phyloP scores from a whole-genome alignment of 2,329 filamentous ascomycete genomes.

The Stagonosporopsis chrysanthemi region DNA sequence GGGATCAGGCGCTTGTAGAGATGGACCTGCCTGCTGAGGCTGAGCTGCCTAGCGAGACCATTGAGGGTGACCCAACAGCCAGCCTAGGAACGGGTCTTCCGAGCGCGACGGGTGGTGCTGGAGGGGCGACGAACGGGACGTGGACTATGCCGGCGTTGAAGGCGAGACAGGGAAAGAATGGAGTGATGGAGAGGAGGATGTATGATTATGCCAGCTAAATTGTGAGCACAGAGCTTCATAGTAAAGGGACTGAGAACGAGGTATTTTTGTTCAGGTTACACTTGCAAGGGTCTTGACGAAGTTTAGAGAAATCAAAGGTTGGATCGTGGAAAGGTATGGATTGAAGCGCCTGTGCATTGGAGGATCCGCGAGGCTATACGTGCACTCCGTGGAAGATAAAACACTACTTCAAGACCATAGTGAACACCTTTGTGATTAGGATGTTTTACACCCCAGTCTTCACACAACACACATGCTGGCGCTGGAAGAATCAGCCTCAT shows the following conservation, averaged over 20 bases:
- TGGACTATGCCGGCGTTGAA: slow-evolving; percentile 12
- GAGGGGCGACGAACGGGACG: slow-evolving; percentile 10
- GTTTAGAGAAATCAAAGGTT: neutral
- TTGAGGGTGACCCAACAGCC: slow-evolving; percentile 12
- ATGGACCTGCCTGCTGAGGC: slow-evolving; percentile 10
- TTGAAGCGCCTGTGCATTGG: neutral
- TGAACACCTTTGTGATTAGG: too few species aligned
- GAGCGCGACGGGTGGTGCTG: slow-evolving; percentile 12
- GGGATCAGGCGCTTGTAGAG: slow-evolving; percentile 11
- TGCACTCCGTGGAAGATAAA: too few species aligned
- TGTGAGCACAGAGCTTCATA: neutral
- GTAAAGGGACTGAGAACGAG: neutral
- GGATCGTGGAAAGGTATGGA: neutral
- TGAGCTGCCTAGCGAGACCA: slow-evolving; percentile 1
- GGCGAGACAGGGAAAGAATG: neutral
- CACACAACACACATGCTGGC: too few species aligned
- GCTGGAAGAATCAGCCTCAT: too few species aligned
- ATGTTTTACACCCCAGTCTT: too few species aligned
- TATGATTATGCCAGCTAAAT: slow-evolving; percentile 15
- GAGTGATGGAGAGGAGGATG: slow-evolving; percentile 13
- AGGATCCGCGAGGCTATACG: too few species aligned
- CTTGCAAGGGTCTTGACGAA: neutral
- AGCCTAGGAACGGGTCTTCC: slow-evolving; percentile 15
- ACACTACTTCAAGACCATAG: too few species aligned
- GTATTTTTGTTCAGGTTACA: too few species aligned